A percentile compares a stretch with the other conserved stretches of the same genome.
Conservation (phyloP, 2,329 filamentous ascomycete species). For the Aureobasidium sp. region DNA sequence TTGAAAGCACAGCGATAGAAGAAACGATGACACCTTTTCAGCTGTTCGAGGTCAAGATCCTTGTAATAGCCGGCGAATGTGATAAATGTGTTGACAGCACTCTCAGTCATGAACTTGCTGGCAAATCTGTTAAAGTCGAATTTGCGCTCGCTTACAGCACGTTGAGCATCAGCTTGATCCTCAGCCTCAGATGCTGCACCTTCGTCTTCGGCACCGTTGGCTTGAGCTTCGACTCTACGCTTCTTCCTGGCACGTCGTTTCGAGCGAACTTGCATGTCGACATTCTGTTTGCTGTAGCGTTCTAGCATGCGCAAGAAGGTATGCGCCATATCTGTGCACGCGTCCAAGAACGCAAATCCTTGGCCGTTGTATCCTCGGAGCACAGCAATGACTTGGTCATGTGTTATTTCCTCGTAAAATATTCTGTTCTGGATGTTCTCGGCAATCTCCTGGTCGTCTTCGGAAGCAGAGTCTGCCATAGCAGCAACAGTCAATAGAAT, state of each 20-base stretch:
- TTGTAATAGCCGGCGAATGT: slow-evolving; percentile 70
- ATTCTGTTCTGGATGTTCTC: slow-evolving; percentile 94
- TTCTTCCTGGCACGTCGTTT: slow-evolving; percentile 65
- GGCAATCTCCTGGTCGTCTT: slow-evolving; percentile 95
- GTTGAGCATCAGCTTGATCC: slow-evolving; percentile 63
- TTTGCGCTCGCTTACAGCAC: slow-evolving; percentile 70
- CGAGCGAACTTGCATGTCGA: slow-evolving; percentile 85
- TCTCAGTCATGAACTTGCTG: slow-evolving; percentile 71
- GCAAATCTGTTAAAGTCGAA: slow-evolving; percentile 88
- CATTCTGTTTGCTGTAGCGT: slow-evolving; percentile 87
- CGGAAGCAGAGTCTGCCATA: slow-evolving; percentile 73
- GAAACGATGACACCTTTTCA: slow-evolving; percentile 88
- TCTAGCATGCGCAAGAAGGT: slow-evolving; percentile 90
- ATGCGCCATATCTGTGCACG: slow-evolving; percentile 81
- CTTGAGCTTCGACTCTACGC: slow-evolving; percentile 46
- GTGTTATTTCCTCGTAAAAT: slow-evolving; percentile 96
- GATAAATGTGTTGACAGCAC: slow-evolving; percentile 82
- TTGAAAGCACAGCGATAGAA: slow-evolving; percentile 94
- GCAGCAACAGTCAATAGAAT: slow-evolving; percentile 81
- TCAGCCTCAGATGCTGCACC: slow-evolving; percentile 54
- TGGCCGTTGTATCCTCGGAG: slow-evolving; percentile 86
- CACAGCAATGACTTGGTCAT: slow-evolving; percentile 76
- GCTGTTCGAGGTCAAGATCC: slow-evolving; percentile 68
- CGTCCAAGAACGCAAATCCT: slow-evolving; percentile 86
- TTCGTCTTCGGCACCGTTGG: slow-evolving; percentile 34